Conservation (phyloP, 192 early-diverging fungal species). For the Backusella parvicylindrica region DNA sequence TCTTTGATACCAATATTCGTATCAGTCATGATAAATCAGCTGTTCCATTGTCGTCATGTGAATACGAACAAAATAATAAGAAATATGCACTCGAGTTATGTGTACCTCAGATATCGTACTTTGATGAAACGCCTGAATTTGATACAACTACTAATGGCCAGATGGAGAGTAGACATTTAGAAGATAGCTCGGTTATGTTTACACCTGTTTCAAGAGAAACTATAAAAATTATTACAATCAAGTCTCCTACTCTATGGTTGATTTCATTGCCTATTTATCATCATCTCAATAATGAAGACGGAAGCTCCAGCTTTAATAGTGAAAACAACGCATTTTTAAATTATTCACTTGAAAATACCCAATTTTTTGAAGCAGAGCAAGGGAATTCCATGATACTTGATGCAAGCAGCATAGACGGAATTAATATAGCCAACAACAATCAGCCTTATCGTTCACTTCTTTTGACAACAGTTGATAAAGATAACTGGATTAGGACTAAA, state of each 20-base stretch:
- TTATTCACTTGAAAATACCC: constrained; percentile 30
- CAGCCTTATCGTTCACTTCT: constrained; percentile 39
- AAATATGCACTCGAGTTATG: constrained; percentile 53
- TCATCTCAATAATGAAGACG: background rate
- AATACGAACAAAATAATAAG: background rate
- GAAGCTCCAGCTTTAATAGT: background rate
- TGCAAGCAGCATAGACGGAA: background rate
- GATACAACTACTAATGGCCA: background rate
- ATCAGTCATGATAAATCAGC: constrained; percentile 43
- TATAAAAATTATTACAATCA: constrained; percentile 49
- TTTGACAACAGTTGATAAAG: constrained; percentile 43
- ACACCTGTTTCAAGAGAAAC: constrained; percentile 36
- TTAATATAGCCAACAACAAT: background rate
- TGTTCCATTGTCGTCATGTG: constrained; percentile 18
- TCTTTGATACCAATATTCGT: constrained; percentile 49
- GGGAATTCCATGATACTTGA: constrained; percentile 14
- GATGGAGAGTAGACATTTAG: background rate
- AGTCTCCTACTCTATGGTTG: constrained; percentile 49
- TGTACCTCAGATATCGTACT: constrained; percentile 48
- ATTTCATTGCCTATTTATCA: background rate
- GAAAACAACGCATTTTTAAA: background rate
- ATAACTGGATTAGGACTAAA: constrained; percentile 43
- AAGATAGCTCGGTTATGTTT: constrained; percentile 33
- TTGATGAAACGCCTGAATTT: constrained; percentile 57
- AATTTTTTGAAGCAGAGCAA: constrained; percentile 37